A percentile compares a stretch with the other conserved stretches of the same genome.
Conservation (phyloP, 2,329 filamentous ascomycete genomes). For the Diaporthe longicolla region DNA sequence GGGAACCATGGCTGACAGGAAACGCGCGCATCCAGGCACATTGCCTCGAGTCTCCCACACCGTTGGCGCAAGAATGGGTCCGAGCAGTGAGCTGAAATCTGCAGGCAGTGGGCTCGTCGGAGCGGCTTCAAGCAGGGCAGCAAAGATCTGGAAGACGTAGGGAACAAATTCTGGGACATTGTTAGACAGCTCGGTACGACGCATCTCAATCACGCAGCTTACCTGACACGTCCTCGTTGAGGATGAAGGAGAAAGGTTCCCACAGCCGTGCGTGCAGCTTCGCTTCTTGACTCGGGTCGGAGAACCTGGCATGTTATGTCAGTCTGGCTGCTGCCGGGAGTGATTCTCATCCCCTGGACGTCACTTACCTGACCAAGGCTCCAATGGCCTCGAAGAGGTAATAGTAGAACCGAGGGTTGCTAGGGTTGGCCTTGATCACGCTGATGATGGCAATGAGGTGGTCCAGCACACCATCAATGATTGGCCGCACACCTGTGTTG, state of each 20-base stretch:
- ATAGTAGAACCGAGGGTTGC: conserved; percentile 98
- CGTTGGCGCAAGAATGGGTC: conserved; percentile 82
- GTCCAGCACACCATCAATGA: conserved; percentile 83
- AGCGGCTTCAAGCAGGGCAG: conserved; percentile 89
- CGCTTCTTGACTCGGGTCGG: conserved; percentile 75
- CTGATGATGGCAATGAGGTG: conserved; percentile 92
- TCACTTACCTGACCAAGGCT: conserved; percentile 79
- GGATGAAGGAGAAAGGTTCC: conserved; percentile 83
- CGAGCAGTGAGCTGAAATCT: conserved; percentile 84
- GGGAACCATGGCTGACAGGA: conserved; percentile 87
- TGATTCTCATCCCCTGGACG: background rate
- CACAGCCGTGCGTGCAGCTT: conserved; percentile 87
- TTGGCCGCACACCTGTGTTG: conserved; percentile 81
- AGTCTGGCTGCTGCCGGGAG: conserved; percentile 1
- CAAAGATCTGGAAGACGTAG: conserved; percentile 96
- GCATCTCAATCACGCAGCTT: conserved; percentile 46
- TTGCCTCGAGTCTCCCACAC: conserved; percentile 96
- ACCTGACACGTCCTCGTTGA: conserved; percentile 87
- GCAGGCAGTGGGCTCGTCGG: conserved; percentile 82
- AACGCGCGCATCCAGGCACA: conserved; percentile 88
- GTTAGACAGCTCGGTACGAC: conserved; percentile 49
- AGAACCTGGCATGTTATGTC: conserved; percentile 65
- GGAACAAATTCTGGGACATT: conserved; percentile 83
- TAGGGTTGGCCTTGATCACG: conserved; percentile 93
- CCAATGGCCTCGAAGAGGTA: conserved; percentile 97